These are phyloP conservation scores for Agroathelia rolfsii DNA, from an alignment of 1,284 basidiomycete species.

Conservation along the genomic window DNA sequence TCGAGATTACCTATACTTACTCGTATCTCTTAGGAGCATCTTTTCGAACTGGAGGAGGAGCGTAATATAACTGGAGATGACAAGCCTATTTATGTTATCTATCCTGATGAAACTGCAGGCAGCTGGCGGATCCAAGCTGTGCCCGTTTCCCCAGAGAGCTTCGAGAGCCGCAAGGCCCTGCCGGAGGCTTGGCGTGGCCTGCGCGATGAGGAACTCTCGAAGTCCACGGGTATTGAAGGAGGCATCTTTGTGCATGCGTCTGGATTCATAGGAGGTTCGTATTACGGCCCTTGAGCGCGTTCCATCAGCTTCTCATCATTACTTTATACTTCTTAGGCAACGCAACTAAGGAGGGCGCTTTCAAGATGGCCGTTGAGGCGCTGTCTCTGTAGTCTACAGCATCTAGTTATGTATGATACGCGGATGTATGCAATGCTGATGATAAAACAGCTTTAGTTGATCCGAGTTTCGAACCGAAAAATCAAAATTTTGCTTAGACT, in stretches of 20 bases:
- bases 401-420: too few species aligned
- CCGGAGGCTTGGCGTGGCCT: conserved; percentile 92
- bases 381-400: conserved; percentile 38
- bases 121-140: conserved; percentile 96
- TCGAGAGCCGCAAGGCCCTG: conserved; percentile 84
- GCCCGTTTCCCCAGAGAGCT: conserved; percentile 73
- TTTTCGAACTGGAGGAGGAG: conserved; percentile 77
- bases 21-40: conserved; percentile 60
- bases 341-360: conserved; percentile 80
- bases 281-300: conserved; percentile 3
- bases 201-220: conserved; percentile 73
- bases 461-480: too few species aligned
- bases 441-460: too few species aligned
- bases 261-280: conserved; percentile 86
- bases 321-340: conserved; percentile 60
- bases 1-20: conserved; percentile 5
- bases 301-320: conserved; percentile 5
- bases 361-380: conserved; percentile 74
- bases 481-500: too few species aligned
- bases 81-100: conserved; percentile 81
- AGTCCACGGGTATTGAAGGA: conserved; percentile 70
- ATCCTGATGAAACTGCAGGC: conserved; percentile 71
- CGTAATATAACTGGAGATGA: conserved; percentile 29
- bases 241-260: conserved; percentile 91
- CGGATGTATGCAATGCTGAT: too few species aligned